Base-by-base conservation (phyloP, 192 early-diverging fungal species). In the Backusella circina region DNA sequence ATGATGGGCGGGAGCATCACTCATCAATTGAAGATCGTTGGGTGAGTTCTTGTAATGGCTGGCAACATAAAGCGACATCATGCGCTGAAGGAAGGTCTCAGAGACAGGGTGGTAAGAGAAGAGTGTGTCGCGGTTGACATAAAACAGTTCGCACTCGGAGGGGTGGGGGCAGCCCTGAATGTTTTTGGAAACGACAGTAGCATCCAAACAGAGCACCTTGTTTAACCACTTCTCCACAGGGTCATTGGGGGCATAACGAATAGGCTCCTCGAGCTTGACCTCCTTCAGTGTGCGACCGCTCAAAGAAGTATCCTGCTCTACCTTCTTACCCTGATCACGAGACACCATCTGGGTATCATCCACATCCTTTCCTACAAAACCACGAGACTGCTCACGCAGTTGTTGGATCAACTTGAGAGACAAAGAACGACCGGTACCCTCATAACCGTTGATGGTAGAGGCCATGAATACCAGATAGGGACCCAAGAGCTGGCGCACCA, bases 21-120 rank as follows among this genome's bases (percentile, higher is more conserved):
- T 96, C 86, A 99, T 88, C 70, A 99, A 85, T 84, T 98, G 97
- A 80, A 99, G 83, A 78, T 99, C 98, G 82, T 99, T 97, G 35
- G 98, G 98, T 41, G 93, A 94, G 85, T 99, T 99, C 84, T 99
- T 99, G 91, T 99, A 99, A 83, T 99, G 98, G 82, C 95, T 96
- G 26, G 98, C 95, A 32, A 98, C 97, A 75, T 98, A 99, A 36
- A 99, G 82, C 4, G 91, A 88, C 95, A 99, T 97, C 92, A 99
- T 98, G 61, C 92, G 92, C 84, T 98, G 98, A 85, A 99, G 83
- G 82, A 99, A 99, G 2, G 93, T 91, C 80, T 99, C 98, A 13
- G 92, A 93, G 7, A 97, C 97, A 9, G 97, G 96, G 80, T 99
- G 98, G 83, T 93, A 98, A 38, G 96, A 98, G 87, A 99, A 99